phyloP scores from a whole-genome alignment of 108 stramenopile species.

The Skeletonema tropicum region DNA sequence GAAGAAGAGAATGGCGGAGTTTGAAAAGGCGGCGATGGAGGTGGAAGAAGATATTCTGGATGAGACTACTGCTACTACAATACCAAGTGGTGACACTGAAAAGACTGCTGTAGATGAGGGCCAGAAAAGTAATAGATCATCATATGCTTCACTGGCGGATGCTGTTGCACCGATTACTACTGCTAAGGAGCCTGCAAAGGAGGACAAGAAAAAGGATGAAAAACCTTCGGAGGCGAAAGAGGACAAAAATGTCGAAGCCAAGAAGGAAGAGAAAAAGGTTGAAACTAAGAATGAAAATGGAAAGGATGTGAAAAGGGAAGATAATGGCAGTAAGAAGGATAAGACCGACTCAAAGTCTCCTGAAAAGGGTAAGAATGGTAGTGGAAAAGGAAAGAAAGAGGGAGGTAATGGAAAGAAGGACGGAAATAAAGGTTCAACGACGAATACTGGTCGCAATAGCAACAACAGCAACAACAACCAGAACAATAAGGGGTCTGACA shows the following conservation, averaged over 20 bases:
- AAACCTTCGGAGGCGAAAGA: constrained; percentile 5
- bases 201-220: constrained; percentile 13
- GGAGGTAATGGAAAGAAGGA: constrained; percentile 8
- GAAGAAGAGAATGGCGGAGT: constrained; percentile 41
- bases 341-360: constrained; percentile 3
- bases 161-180: neutral
- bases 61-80: constrained; percentile 10
- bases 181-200: neutral
- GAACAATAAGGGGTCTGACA: constrained; percentile 13
- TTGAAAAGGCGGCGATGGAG: constrained; percentile 40
- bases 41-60: constrained; percentile 37
- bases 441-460: neutral
- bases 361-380: constrained; percentile 6
- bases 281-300: neutral
- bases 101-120: constrained; percentile 15
- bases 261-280: constrained; percentile 18
- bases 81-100: neutral
- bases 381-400: constrained; percentile 5
- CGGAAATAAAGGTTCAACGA: constrained; percentile 10
- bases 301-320: neutral
- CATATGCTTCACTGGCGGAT: neutral
- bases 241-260: constrained; percentile 17
- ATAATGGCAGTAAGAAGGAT: constrained; percentile 4
- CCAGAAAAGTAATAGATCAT: constrained; percentile 1
- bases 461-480: constrained; percentile 29